A percentile compares a stretch with the other conserved stretches of the same genome.
phyloP scores from a whole-genome alignment of 2,329 filamentous ascomycete genomes.

The Hymenoscyphus linearis region DNA sequence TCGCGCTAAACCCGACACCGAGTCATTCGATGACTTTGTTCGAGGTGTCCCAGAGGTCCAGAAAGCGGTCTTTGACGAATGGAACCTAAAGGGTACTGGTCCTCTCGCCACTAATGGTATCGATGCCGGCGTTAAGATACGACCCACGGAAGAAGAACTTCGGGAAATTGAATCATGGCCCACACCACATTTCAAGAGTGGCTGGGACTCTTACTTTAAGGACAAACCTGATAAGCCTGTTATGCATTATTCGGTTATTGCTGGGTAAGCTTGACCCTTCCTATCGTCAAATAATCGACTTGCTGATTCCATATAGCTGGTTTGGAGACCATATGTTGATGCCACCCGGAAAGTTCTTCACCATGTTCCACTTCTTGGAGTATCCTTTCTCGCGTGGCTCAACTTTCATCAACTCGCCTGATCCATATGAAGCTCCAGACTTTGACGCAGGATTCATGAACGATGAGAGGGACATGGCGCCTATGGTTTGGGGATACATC shows the following conservation, averaged over 20 bases:
- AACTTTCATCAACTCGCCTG: slow-evolving; percentile 51
- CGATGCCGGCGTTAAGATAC: slow-evolving; percentile 50
- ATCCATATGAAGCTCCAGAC: slow-evolving; percentile 69
- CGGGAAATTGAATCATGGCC: slow-evolving; percentile 56
- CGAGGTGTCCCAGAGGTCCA: slow-evolving; percentile 69
- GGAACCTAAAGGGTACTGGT: slow-evolving; percentile 74
- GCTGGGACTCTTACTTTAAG: slow-evolving; percentile 80
- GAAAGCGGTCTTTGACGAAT: slow-evolving; percentile 68
- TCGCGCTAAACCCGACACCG: slow-evolving; percentile 46
- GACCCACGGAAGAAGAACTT: slow-evolving; percentile 52
- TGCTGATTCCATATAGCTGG: slow-evolving; percentile 34
- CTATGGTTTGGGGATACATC: slow-evolving; percentile 67
- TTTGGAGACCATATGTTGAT: slow-evolving; percentile 57
- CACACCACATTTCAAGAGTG: slow-evolving; percentile 65
- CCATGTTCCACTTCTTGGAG: slow-evolving; percentile 47
- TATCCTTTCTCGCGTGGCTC: slow-evolving; percentile 58
- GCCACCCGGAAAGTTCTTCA: slow-evolving; percentile 47
- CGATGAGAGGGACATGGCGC: slow-evolving; percentile 77
- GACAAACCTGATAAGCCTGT: slow-evolving; percentile 81
- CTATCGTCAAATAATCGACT: slow-evolving; percentile 31
- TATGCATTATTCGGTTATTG: slow-evolving; percentile 78
- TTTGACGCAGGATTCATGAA: slow-evolving; percentile 84
- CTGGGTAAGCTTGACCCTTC: slow-evolving; percentile 42
- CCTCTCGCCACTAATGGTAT: slow-evolving; percentile 28
- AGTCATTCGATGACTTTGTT: slow-evolving; percentile 76